Conservation (phyloP, 768 basidiomycete species). For the Boletus insuetus region DNA sequence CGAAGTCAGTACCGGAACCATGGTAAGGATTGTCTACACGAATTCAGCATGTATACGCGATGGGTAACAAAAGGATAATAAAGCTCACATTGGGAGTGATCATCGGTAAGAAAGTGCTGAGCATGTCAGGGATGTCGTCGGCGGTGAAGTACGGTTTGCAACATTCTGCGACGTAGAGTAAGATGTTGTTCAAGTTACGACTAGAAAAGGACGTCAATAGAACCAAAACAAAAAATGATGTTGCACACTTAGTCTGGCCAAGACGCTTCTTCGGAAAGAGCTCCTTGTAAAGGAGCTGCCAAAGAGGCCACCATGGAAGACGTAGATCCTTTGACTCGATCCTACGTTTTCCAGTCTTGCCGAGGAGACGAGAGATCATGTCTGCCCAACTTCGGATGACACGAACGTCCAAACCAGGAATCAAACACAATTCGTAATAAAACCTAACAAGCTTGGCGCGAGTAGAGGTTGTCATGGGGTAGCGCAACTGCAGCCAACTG, state of each 20-base stretch:
- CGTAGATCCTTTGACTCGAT: conserved; percentile 65
- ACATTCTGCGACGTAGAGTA: conserved; percentile 71
- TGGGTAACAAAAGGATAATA: not conserved
- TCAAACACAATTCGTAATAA: conserved; percentile 75
- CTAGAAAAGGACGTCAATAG: conserved; percentile 28
- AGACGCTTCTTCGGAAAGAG: conserved; percentile 68
- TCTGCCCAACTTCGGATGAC: conserved; percentile 74
- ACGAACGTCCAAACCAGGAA: conserved; percentile 74
- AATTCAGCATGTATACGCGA: conserved; percentile 2
- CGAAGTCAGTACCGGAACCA: conserved; percentile 73
- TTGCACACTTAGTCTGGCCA: conserved; percentile 55
- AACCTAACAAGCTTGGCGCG: conserved; percentile 69
- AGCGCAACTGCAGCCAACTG: conserved; percentile 81
- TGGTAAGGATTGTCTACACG: conserved; percentile 59
- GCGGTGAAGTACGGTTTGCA: conserved; percentile 69
- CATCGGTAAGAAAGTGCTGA: conserved; percentile 66
- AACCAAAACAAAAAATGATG: not conserved
- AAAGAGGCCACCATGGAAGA: conserved; percentile 75
- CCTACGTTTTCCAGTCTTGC: conserved; percentile 66
- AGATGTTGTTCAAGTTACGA: conserved; percentile 66
- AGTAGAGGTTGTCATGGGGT: conserved; percentile 66
- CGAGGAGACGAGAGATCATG: conserved; percentile 69
- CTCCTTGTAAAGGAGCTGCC: conserved; percentile 70
- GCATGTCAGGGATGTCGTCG: conserved; percentile 65
- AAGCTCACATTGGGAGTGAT: conserved; percentile 65